Evolutionary conservation across 768 basidiomycete species (phyloP).

Genomic region (Imleria badia): DNA sequence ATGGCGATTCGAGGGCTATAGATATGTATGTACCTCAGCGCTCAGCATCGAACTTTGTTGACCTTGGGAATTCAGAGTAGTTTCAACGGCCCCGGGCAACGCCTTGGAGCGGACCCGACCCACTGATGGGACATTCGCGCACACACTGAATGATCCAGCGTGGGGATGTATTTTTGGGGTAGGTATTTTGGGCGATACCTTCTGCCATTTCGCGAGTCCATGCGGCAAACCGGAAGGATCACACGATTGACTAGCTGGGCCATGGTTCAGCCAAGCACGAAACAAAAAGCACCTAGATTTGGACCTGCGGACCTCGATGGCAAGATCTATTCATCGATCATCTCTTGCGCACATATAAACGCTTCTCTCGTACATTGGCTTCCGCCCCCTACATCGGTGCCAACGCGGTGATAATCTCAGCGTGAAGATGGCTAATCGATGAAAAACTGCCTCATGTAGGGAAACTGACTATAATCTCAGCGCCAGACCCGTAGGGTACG

Average conservation of each 20-base stretch:
- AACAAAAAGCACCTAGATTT: neutral
- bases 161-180: neutral
- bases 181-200: neutral
- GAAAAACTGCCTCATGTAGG: neutral
- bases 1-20: neutral
- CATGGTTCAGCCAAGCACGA: neutral
- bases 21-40: neutral
- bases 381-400: neutral
- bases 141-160: neutral
- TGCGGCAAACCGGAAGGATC: neutral
- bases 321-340: slow-evolving; percentile 1
- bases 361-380: neutral
- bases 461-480: neutral
- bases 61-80: neutral
- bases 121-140: neutral
- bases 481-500: neutral
- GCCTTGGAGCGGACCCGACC: neutral
- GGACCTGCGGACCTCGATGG: neutral
- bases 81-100: neutral
- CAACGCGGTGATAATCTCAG: slow-evolving; percentile 3
- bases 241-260: neutral
- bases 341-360: neutral
- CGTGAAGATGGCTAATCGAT: slow-evolving; percentile 3
- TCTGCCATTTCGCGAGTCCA: neutral
- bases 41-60: neutral